A percentile compares a stretch with the other conserved stretches of the same genome.
phyloP scores from a whole-genome alignment of 176 grass and related monocot species.

The Puya raimondii region DNA sequence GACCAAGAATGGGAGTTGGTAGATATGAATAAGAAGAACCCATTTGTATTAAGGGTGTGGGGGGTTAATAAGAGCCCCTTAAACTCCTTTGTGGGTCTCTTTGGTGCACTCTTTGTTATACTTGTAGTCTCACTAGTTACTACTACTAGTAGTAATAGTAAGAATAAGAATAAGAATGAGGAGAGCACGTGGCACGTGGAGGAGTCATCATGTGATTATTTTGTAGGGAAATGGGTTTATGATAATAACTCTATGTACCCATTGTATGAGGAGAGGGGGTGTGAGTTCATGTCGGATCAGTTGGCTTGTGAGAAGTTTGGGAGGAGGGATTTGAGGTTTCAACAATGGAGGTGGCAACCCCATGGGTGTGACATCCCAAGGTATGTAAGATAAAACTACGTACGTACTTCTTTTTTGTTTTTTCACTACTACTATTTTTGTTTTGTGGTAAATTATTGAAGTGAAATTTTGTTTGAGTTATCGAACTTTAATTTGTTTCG shows the following conservation, averaged over 20 bases:
- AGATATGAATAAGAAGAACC: not conserved
- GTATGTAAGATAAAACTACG: constrained; percentile 15
- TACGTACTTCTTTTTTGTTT: not conserved
- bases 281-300: constrained; percentile 77
- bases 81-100: constrained; percentile 34
- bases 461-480: no score
- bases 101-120: constrained; percentile 33
- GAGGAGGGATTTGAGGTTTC: constrained; percentile 44
- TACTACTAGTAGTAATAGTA: no score
- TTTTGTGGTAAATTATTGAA: not conserved
- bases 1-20: not conserved
- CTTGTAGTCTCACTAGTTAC: constrained; percentile 11
- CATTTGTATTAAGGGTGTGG: not conserved
- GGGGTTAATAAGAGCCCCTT: constrained; percentile 28
- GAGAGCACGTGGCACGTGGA: not conserved
- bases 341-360: constrained; percentile 76
- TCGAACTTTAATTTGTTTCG: no score
- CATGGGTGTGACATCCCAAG: constrained; percentile 58
- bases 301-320: constrained; percentile 63
- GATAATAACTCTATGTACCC: constrained; percentile 32
- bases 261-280: constrained; percentile 60
- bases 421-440: not conserved
- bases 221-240: constrained; percentile 60
- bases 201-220: constrained; percentile 35
- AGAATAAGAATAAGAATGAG: constrained; percentile 13